A percentile compares a stretch with the other conserved stretches of the same genome.
Conservation (phyloP, 1,284 basidiomycete species). For the Malassezia pachydermatis region DNA sequence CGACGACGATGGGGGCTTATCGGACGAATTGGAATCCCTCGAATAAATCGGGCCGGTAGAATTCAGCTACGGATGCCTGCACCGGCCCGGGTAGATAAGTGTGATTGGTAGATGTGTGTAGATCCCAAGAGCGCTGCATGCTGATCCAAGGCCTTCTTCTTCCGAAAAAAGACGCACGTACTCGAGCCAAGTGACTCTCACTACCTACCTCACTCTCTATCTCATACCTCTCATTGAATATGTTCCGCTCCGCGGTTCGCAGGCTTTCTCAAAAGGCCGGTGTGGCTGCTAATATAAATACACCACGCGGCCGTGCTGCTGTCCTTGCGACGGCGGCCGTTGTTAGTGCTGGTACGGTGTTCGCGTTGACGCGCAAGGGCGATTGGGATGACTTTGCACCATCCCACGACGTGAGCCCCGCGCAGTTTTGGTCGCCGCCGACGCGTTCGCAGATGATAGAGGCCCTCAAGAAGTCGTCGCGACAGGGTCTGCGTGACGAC, state of each 20-base stretch:
- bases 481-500: constrained; percentile 30
- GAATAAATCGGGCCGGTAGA: not conserved
- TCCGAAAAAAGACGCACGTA: too few relatives aligned
- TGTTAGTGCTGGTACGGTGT: constrained; percentile 4
- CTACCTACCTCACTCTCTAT: too few relatives aligned
- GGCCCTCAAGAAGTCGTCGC: constrained; percentile 38
- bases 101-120: not conserved
- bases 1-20: not conserved
- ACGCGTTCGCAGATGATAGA: constrained; percentile 46
- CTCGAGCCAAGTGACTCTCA: too few relatives aligned
- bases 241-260: constrained; percentile 14
- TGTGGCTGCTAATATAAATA: not conserved
- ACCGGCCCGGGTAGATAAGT: not conserved
- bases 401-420: constrained; percentile 31
- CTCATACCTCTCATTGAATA: too few relatives aligned
- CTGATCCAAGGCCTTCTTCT: too few relatives aligned
- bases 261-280: constrained; percentile 6
- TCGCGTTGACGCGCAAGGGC: not conserved
- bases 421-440: constrained; percentile 43
- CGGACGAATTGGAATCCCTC: constrained; percentile 2
- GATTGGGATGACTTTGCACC: constrained; percentile 4
- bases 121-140: too few relatives aligned
- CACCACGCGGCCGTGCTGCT: not conserved
- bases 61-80: not conserved
- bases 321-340: constrained; percentile 6